Evolutionary conservation across 139 green algal genomes (phyloP).

Genomic region (Tetradesmus lagerheimii): DNA sequence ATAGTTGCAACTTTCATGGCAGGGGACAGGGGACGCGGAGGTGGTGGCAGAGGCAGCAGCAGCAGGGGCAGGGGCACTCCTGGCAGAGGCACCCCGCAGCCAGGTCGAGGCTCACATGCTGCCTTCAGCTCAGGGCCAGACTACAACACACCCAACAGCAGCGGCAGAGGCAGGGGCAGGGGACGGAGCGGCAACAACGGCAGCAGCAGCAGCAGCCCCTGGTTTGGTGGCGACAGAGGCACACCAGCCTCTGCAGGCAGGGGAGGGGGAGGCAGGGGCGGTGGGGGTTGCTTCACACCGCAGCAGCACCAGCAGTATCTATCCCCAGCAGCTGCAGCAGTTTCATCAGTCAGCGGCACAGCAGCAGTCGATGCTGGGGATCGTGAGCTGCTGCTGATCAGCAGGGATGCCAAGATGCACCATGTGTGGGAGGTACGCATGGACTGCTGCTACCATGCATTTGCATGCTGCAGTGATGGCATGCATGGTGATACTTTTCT

Average conservation of each 20-base stretch:
- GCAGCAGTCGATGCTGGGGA: constrained; percentile 9
- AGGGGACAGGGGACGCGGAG: neutral
- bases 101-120: neutral
- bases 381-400: constrained; percentile 13
- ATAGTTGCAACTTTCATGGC: neutral
- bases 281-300: neutral
- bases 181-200: neutral
- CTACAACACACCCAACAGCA: neutral
- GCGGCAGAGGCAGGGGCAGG: neutral
- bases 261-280: neutral
- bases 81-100: constrained; percentile 12
- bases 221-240: neutral
- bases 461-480: neutral
- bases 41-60: neutral
- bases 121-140: neutral
- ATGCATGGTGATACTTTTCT: neutral
- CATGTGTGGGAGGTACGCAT: constrained; percentile 23
- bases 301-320: neutral
- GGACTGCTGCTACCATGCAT: neutral
- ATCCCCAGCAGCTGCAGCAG: neutral
- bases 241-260: neutral
- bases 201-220: neutral
- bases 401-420: constrained; percentile 36
- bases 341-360: neutral
- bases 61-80: neutral